Evolutionary conservation across 2,329 filamentous ascomycete species (phyloP).

Genomic region (Colletotrichum tanaceti): DNA sequence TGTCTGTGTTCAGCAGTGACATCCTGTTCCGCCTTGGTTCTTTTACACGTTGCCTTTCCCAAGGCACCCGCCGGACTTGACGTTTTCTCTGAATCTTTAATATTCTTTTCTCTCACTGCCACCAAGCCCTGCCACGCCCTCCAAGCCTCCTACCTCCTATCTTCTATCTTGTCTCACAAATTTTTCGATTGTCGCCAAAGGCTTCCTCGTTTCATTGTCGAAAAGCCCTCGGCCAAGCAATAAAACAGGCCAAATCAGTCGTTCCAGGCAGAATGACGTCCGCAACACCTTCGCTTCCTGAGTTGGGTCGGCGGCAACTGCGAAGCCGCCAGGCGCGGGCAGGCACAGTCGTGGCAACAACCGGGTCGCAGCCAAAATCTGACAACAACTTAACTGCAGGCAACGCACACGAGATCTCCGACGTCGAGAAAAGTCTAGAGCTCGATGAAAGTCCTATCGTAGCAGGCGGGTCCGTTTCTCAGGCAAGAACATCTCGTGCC

Average conservation of each 20-base stretch:
- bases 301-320: constrained; percentile 3
- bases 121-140: not conserved
- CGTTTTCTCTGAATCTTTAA: not conserved
- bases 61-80: not conserved
- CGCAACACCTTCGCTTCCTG: not conserved
- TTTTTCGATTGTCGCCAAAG: not conserved
- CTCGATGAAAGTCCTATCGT: not conserved
- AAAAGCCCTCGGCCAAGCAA: not conserved
- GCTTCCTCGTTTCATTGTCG: not conserved
- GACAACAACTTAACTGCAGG: not conserved
- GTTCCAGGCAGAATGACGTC: not conserved
- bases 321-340: constrained; percentile 27
- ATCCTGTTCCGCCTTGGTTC: not conserved
- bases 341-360: constrained; percentile 2
- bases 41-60: not conserved
- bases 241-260: not conserved
- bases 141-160: not conserved
- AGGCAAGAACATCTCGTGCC: not conserved
- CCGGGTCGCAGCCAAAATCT: not conserved
- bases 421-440: constrained; percentile 9
- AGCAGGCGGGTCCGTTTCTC: not conserved
- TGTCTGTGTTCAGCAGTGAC: not conserved
- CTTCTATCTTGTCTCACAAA: not conserved
- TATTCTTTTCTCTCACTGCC: not conserved
- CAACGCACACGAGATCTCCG: not conserved